Evolutionary conservation across 305 asterid species (phyloP).

Genomic region (Fraxinus sp.): DNA sequence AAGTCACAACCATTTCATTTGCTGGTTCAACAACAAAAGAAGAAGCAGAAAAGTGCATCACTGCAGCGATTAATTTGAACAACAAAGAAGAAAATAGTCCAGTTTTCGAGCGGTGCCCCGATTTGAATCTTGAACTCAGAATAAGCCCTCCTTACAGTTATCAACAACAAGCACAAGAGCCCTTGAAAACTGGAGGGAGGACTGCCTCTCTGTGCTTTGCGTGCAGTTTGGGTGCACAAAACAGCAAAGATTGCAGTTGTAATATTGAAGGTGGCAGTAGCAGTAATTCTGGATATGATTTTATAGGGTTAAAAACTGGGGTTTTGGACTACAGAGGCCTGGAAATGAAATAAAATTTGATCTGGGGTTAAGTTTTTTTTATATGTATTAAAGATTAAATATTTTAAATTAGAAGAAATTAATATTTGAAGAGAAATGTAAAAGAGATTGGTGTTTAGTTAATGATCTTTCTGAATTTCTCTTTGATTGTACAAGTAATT

Average conservation of each 20-base stretch:
- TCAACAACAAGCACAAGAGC: conserved; percentile 14
- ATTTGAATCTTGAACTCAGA: conserved; percentile 82
- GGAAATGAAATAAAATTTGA: conserved; percentile 57
- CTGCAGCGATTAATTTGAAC: not conserved
- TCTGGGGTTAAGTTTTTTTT: not conserved
- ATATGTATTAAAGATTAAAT: conserved; percentile 16
- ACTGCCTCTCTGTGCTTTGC: conserved; percentile 46
- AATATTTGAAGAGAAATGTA: conserved; percentile 24
- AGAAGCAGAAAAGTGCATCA: conserved; percentile 14
- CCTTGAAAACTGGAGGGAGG: conserved; percentile 35
- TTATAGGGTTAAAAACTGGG: conserved; percentile 51
- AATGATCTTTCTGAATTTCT: conserved; percentile 23
- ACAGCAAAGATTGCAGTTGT: conserved; percentile 66
- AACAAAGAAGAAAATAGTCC: conserved; percentile 28
- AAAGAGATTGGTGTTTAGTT: conserved; percentile 24
- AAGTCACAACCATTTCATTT: conserved; percentile 49
- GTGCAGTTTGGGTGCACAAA: conserved; percentile 65
- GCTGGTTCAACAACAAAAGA: conserved; percentile 21
- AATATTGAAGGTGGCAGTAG: conserved; percentile 16
- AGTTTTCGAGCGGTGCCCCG: conserved; percentile 52
- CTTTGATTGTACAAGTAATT: conserved; percentile 35
- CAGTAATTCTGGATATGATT: conserved; percentile 42
- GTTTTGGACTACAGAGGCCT: conserved; percentile 78
- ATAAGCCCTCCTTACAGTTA: conserved; percentile 72
- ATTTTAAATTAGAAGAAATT: conserved; percentile 1